Conservation (phyloP, 176 grass and related monocot species). For the Oryza coarctata region DNA sequence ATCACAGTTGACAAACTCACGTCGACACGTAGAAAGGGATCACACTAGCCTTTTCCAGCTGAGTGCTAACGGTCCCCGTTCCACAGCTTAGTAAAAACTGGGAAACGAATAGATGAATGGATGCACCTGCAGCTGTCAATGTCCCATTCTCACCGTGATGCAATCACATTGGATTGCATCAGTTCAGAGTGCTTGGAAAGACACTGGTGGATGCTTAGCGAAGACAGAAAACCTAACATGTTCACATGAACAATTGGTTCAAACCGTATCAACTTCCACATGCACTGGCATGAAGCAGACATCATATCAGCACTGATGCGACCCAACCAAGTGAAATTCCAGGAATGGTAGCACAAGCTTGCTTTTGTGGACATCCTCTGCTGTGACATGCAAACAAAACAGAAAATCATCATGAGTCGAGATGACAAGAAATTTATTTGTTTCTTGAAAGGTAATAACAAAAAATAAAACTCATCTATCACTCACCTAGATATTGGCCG, state of each 20-base stretch:
- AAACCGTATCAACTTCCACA: background rate
- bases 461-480: background rate
- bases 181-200: constrained; percentile 30
- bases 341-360: background rate
- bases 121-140: background rate
- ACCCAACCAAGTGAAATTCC: background rate
- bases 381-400: background rate
- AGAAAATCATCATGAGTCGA: background rate
- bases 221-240: constrained; percentile 26
- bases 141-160: background rate
- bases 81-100: constrained; percentile 10
- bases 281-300: background rate
- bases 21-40: constrained; percentile 15
- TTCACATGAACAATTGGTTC: constrained; percentile 21
- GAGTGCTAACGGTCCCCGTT: background rate
- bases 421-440: background rate
- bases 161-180: constrained; percentile 23
- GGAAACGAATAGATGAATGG: background rate
- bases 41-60: background rate
- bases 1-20: background rate
- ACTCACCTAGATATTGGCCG: background rate
- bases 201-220: background rate
- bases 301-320: constrained; percentile 7
- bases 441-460: background rate
- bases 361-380: background rate